Base-by-base conservation (phyloP, 73 alveolate genomes). In the Urostyla sp. region DNA sequence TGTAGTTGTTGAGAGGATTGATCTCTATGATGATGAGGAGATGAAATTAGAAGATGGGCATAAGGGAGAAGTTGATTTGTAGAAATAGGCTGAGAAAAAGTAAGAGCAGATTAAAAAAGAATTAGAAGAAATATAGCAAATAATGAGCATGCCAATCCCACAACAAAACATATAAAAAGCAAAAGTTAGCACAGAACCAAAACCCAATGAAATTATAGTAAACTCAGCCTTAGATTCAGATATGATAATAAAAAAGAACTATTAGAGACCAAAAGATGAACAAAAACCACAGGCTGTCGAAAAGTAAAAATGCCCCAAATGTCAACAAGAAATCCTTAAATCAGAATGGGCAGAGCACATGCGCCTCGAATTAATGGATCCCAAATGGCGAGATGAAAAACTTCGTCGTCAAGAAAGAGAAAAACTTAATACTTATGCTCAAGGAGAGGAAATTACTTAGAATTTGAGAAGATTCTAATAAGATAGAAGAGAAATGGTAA, bases 1-100 rank as follows among this genome's bases (percentile, higher is more conserved):
- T 72, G 91, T 89, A 7, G 94, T 96, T 11, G 98, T 95, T 0
- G 98, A 95, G 72, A 92, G 95, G 10, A 96, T 96, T n/a, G 98
- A 96, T 51, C 89, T 96, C 37, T 87, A 84, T 44, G 98, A 95
- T 49, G 98, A 96, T 44, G 98, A 95, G 66, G 92, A 77, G 49
- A 86, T 88, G 84, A 85, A 53, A 77, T 50, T 61, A 45, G 85
- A 92, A 55, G 88, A 67, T 21, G 84, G 89, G 31, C 90, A 89
- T 45, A 75, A 50, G 16, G 86, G 75, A 56, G 92, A 76, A 31
- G 43, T 48, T 21, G 90, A 84, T 26, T 46, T 60, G 36, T 87
- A 32, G 31, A 23, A 28, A 24, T 80, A 89, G 72, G 78, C 61
- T 72, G 84, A 48, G 72, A 66, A 54, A 63, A 75, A 58, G 76